Percentiles rank a stretch among this genome's conserved stretches.
phyloP scores from a whole-genome alignment of 169 alveolate species.

The Cryptosporidium canis region DNA sequence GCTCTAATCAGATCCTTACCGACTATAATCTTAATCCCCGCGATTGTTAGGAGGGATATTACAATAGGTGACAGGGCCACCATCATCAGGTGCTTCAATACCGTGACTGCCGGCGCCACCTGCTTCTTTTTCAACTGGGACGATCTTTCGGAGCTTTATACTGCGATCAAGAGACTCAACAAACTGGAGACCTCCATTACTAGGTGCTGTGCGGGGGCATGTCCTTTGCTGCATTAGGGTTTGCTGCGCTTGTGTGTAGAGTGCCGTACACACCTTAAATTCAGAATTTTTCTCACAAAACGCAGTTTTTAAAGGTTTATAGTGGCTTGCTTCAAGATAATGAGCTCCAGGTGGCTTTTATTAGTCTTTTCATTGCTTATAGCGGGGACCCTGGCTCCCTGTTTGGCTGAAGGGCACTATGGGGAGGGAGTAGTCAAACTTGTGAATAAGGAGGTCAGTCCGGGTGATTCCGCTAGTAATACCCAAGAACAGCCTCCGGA shows the following conservation, averaged over 20 bases:
- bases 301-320: too few species aligned
- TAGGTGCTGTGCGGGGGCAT: background rate
- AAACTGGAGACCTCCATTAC: background rate
- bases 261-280: too few species aligned
- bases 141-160: constrained; percentile 14
- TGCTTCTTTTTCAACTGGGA: constrained; percentile 56
- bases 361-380: too few species aligned
- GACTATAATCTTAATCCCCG: constrained; percentile 24
- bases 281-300: too few species aligned
- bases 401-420: too few species aligned
- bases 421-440: background rate
- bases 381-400: too few species aligned
- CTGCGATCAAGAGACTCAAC: constrained; percentile 24
- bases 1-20: background rate
- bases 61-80: constrained; percentile 30
- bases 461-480: too few species aligned
- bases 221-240: background rate
- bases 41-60: constrained; percentile 15
- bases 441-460: too few species aligned
- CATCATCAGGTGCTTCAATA: constrained; percentile 36
- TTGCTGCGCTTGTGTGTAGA: too few species aligned
- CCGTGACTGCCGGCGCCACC: constrained; percentile 20
- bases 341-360: too few species aligned
- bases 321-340: too few species aligned
- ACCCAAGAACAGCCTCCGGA: too few species aligned